Evolutionary conservation across 1,284 basidiomycete species (phyloP).

Genomic region (Ustilago shanxiensis): DNA sequence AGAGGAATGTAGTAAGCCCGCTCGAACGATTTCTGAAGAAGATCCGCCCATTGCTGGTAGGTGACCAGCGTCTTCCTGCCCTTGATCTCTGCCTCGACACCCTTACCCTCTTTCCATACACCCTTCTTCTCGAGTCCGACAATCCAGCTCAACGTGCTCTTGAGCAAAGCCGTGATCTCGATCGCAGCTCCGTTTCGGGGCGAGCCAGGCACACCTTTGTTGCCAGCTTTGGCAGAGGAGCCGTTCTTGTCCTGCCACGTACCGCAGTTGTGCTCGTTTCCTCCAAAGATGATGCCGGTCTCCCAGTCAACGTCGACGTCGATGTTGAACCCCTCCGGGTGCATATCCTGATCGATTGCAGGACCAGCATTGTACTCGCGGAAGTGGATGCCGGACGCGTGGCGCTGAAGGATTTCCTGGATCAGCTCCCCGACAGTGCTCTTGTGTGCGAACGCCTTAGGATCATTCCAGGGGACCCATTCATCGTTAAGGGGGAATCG

Average conservation of each 20-base stretch:
- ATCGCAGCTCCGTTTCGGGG: constrained; percentile 95
- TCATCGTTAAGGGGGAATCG: constrained; percentile 93
- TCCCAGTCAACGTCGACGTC: constrained; percentile 93
- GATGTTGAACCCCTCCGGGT: constrained; percentile 90
- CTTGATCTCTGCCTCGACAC: constrained; percentile 81
- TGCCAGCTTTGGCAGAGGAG: constrained; percentile 78
- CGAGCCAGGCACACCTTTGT: constrained; percentile 92
- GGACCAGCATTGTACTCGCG: constrained; percentile 96
- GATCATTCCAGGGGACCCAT: constrained; percentile 92
- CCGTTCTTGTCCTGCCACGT: constrained; percentile 69
- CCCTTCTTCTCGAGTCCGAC: constrained; percentile 77
- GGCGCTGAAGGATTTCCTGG: constrained; percentile 94
- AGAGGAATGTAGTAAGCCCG: constrained; percentile 87
- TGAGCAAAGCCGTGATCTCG: constrained; percentile 92
- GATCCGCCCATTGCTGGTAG: constrained; percentile 88
- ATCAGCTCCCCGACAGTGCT: constrained; percentile 87
- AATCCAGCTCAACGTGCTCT: constrained; percentile 92
- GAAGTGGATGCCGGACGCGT: constrained; percentile 92
- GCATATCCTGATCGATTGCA: constrained; percentile 96
- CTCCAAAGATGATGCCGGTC: constrained; percentile 90
- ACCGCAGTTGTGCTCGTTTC: constrained; percentile 74
- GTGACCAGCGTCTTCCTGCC: constrained; percentile 81
- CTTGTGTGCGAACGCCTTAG: constrained; percentile 74
- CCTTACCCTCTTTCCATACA: constrained; percentile 81
- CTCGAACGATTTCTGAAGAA: constrained; percentile 90